Evolutionary conservation across 1,139 yeast genomes (phyloP), one percentile per base, ranked within the genome.

Genomic region (Diutina pseudorugosa): DNA sequence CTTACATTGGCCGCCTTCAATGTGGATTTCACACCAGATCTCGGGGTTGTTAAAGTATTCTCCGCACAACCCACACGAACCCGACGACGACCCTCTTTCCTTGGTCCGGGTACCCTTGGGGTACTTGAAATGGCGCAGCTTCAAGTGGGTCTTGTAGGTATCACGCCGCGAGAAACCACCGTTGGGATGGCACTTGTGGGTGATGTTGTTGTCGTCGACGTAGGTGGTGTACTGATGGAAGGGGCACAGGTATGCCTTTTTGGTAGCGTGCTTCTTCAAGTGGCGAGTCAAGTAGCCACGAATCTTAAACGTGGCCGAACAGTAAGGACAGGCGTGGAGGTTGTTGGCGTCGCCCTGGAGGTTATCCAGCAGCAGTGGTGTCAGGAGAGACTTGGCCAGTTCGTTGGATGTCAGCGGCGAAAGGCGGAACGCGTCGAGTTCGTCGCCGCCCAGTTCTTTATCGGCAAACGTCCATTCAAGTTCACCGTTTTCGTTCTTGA

Each of bases 131-230:
- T 79, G 84, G 52, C 79, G 65, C 1, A 82, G 80, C 58, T 77
- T 79, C 52, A 79, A 68, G 61, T 79, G 84, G 1, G 82, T 77
- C 59, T 78, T 78, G 61, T 72, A 77, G 7, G 83, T 79, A 59
- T 79, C 84, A 59, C 82, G 68, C 57, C 83, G 67, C 7, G 82
- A 75, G 59, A 79, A 79, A 3, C 80, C 82, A 36, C 84, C 83
- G 1, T 79, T 76, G 44, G 81, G 79, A 62, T 79, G 84, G 60
- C 84, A 79, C 58, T 74, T 71, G 51, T 55, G 58, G 0, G 54
- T 51, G 21, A 51, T 52, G 49, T 55, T 55, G 48, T 54, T 52
- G 48, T 72, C 73, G 47, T 55, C 58, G 36, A 47, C 52, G 52
- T 52, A 55, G 41, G 51, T 44, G 16, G 58, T 52, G 3, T 51